Conservation (phyloP, 768 basidiomycete genomes). For the Panus rudis region DNA sequence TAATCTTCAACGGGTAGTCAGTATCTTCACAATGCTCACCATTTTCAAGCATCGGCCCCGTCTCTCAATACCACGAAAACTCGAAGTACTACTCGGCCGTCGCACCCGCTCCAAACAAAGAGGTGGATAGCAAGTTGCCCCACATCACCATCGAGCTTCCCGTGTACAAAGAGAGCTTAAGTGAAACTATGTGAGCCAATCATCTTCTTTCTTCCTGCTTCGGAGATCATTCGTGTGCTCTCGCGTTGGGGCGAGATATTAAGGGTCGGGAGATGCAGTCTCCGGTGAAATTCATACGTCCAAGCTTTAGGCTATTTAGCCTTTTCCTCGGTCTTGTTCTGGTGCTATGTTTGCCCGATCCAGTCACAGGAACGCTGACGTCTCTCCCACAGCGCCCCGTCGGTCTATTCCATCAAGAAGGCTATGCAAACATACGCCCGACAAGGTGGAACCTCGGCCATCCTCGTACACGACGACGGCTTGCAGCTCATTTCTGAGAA, state of each 20-base stretch:
- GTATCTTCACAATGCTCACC: background rate
- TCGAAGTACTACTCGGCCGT: constrained; percentile 76
- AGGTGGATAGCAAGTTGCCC: constrained; percentile 57
- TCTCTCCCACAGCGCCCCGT: constrained; percentile 46
- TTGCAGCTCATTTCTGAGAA: constrained; percentile 57
- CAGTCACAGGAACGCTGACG: constrained; percentile 4
- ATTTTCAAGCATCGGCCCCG: constrained; percentile 59
- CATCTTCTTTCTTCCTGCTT: too few relatives aligned
- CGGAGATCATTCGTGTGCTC: too few relatives aligned
- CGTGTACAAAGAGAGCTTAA: constrained; percentile 82
- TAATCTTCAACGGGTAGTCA: background rate
- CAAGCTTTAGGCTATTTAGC: background rate
- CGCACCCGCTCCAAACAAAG: constrained; percentile 52
- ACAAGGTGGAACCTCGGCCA: constrained; percentile 78
- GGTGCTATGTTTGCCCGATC: background rate
- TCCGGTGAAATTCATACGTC: too few relatives aligned
- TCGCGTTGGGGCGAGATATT: background rate
- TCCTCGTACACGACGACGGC: constrained; percentile 82
- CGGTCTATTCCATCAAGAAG: constrained; percentile 71
- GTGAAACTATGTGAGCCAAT: constrained; percentile 75
- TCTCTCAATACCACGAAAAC: constrained; percentile 81
- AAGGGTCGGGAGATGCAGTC: too few relatives aligned
- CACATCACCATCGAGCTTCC: constrained; percentile 80
- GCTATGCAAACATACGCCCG: constrained; percentile 89
- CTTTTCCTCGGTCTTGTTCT: background rate